phyloP scores from a whole-genome alignment of 2,329 filamentous ascomycete species.

The Penicillium sp. region DNA sequence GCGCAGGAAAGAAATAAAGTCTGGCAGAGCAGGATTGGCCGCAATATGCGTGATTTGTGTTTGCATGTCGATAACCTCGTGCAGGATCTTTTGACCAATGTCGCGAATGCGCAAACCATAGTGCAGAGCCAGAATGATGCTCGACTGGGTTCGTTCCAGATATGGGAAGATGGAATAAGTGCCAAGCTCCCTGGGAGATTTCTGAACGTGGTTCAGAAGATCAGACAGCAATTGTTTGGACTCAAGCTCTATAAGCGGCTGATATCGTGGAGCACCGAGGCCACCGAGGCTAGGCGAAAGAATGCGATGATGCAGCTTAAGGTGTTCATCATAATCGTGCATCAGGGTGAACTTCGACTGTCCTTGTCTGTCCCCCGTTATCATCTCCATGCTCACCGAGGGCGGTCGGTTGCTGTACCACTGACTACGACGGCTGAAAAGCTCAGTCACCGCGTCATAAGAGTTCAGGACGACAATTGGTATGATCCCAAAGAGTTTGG shows the following conservation, averaged over 20 bases:
- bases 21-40: conserved; percentile 50
- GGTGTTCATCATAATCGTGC: conserved; percentile 55
- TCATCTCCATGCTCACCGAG: conserved; percentile 42
- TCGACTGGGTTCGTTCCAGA: conserved; percentile 54
- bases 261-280: conserved; percentile 49
- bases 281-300: conserved; percentile 53
- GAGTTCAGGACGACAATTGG: conserved; percentile 44
- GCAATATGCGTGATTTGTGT: conserved; percentile 51
- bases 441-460: conserved; percentile 37
- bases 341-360: conserved; percentile 40
- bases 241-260: conserved; percentile 54
- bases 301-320: conserved; percentile 49
- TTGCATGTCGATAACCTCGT: conserved; percentile 51
- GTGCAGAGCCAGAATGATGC: conserved; percentile 54
- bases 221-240: conserved; percentile 48
- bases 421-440: conserved; percentile 44
- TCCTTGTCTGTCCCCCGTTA: conserved; percentile 29
- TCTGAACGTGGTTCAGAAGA: conserved; percentile 33
- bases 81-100: conserved; percentile 47
- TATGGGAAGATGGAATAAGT: conserved; percentile 47
- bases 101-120: conserved; percentile 52
- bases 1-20: conserved; percentile 48
- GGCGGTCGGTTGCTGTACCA: conserved; percentile 45
- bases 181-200: conserved; percentile 6
- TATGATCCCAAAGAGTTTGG: conserved; percentile 32